Percentiles rank a stretch among this genome's conserved stretches.
Conservation (phyloP, 2,329 filamentous ascomycete genomes). For the Ceratocystis lukuohia region DNA sequence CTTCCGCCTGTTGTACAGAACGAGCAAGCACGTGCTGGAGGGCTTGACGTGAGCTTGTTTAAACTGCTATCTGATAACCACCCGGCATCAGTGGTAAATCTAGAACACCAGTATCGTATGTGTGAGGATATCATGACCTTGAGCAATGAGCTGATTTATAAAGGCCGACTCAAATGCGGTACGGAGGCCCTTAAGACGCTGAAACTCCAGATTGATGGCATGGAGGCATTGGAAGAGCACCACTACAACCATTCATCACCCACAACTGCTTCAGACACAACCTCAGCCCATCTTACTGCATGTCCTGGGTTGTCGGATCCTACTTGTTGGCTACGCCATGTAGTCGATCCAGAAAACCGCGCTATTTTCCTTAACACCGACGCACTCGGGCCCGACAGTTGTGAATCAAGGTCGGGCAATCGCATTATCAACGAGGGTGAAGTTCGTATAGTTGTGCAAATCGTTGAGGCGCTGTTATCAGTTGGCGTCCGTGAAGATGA, state of each 20-base stretch:
- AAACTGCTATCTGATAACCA: slow-evolving; percentile 83
- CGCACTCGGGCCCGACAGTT: slow-evolving; percentile 45
- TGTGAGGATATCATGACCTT: slow-evolving; percentile 92
- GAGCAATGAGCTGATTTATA: slow-evolving; percentile 85
- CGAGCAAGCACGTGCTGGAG: slow-evolving; percentile 70
- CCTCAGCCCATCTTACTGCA: slow-evolving; percentile 2
- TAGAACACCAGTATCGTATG: slow-evolving; percentile 97
- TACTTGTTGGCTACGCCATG: slow-evolving; percentile 62
- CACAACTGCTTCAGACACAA: no score
- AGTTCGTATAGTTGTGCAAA: slow-evolving; percentile 60
- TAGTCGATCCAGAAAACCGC: slow-evolving; percentile 56
- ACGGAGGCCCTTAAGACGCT: slow-evolving; percentile 59
- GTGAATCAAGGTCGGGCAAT: slow-evolving; percentile 65
- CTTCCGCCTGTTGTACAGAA: slow-evolving; percentile 89
- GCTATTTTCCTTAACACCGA: slow-evolving; percentile 89
- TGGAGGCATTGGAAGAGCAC: slow-evolving; percentile 44
- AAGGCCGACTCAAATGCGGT: slow-evolving; percentile 80
- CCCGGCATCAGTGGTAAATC: slow-evolving; percentile 72
- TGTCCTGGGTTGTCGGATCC: slow-evolving; percentile 28
- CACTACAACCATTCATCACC: slow-evolving; percentile 34
- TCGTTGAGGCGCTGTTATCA: slow-evolving; percentile 65
- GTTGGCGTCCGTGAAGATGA: slow-evolving; percentile 60
- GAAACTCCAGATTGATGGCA: slow-evolving; percentile 54
- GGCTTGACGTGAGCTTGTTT: slow-evolving; percentile 86
- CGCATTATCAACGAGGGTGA: slow-evolving; percentile 84